A percentile compares a stretch with the other conserved stretches of the same genome.
These are phyloP conservation scores for Hondaea fermentalgiana DNA, from an alignment of 108 stramenopile species.

Conservation along the genomic window DNA sequence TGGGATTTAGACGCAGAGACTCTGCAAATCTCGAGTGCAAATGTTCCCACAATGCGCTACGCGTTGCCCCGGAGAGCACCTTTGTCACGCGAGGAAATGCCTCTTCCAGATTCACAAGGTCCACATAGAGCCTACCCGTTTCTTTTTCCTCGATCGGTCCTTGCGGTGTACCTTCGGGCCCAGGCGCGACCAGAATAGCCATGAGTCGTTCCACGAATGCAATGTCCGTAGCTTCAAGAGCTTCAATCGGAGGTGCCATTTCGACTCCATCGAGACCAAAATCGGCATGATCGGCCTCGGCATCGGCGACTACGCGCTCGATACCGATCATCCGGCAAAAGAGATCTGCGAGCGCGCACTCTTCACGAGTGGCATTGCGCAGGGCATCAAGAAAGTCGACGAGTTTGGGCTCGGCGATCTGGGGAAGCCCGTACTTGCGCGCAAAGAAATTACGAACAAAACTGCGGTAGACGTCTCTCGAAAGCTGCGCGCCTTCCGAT, in stretches of 20 bases:
- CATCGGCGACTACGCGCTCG: background rate
- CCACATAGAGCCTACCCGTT: background rate
- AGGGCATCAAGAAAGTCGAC: background rate
- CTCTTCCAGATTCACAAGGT: background rate
- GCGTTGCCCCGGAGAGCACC: background rate
- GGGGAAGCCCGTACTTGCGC: background rate
- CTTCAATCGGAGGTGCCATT: no score
- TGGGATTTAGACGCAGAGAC: background rate
- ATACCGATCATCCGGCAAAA: background rate
- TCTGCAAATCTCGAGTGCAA: background rate
- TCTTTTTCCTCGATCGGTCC: background rate
- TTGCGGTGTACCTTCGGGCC: background rate
- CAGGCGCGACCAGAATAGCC: background rate
- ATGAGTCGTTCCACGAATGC: background rate
- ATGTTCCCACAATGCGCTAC: background rate
- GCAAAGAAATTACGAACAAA: background rate
- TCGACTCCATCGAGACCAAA: no score
- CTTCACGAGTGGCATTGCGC: background rate
- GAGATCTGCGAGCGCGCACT: background rate
- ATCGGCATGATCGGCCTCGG: background rate
- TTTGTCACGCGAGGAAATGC: background rate
- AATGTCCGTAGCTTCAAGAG: background rate
- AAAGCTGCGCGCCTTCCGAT: no score
- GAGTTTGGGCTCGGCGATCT: conserved; percentile 5
- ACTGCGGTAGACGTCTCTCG: background rate